Base-by-base conservation (phyloP, 352 stramenopile genomes). In the Phytophthora tubulina region DNA sequence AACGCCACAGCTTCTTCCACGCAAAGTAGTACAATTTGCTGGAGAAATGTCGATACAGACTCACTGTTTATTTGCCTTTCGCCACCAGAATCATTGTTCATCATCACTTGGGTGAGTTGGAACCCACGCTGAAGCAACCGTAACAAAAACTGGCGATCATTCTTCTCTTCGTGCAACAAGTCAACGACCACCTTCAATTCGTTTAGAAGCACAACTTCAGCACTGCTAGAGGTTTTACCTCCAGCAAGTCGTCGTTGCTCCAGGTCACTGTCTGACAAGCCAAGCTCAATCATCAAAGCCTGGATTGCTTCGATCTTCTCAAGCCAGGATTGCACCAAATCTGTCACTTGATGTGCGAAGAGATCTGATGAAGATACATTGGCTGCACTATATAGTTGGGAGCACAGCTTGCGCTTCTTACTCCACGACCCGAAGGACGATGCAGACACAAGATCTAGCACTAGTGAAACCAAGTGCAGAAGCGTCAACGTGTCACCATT, bases 131-230 rank as follows among this genome's bases (percentile, higher is more conserved):
- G 83, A 6, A 94, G 57, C 17, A 94, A 55, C 17, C 78, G 70
- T 30, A 94, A 42, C 32, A 91, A 46, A 42, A 92, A 90, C 13
- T 66, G 64, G 0, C 76, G 74, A 38, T 94, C 80, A 2, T 82
- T 85, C 49, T 78, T 75, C 50, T 90, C 81, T 61, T 92, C 76
- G 21, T 82, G 61, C 14, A 92, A 67, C 46, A 94, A 62, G n/a
- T 89, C 86, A 6, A 92, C 67, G 0, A 92, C 85, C n/a, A 91
- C 51, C 14, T 91, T 79, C 4, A 94, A 54, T 39, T 94, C 86
- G 32, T 82, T 80, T 14, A 94, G 46, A 14, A 94, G 70, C 15
- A 84, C 69, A 27, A 67, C 56, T 70, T 91, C 84, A 10, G 76
- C 66, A 31, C 72, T 81, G 27, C 35, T 62, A 46, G 30, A 52